Base-by-base conservation (phyloP, 2,329 filamentous ascomycete species). In the Neopestalotiopsis clavispora region DNA sequence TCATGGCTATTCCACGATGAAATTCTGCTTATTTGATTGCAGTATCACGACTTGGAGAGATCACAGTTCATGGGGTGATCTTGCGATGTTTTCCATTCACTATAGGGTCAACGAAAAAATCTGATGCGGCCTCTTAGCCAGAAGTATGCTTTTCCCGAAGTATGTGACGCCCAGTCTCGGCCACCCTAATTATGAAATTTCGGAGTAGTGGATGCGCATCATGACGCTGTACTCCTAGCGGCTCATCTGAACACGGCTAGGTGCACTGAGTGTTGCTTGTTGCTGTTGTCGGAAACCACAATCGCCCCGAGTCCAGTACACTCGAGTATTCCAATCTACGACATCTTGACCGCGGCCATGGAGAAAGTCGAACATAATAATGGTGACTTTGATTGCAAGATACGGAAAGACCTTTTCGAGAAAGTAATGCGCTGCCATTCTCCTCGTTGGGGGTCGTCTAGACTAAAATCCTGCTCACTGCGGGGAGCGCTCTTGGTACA, bases 111-210 rank as follows among this genome's bases (percentile, higher is more conserved):
- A 28, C 23, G 23, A 4, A 76, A 72, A 32, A 74, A 73, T 28
- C 23, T 28, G 23, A 28, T 4, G 23, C 10, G 78, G 78, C n/a
- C 72, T 71, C 70, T 79, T 77, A 4, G 73, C 78, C 34, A 78
- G 77, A 6, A 76, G 76, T 10, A 77, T 78, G 59, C 79, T 77
- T 49, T 28, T 28, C 23, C 23, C 78, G 74, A 42, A 78, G 63
- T 71, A 75, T 73, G 38, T 75, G 74, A 3, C 74, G 72, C 69
- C 34, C 71, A 68, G 58, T 72, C 63, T 68, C 67, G 9, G 60
- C 67, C 23, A 69, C 67, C 7, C 56, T 69, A 30, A 70, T 67
- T 1, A 65, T 69, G 61, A 69, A 75, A 42, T 74, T 72, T 9
- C 72, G 61, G 2, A 75, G 57, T 4, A 72, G 73, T 2, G 74